phyloP scores from a whole-genome alignment of 2,329 filamentous ascomycete species.

The Immersiporthe knoxdaviesiana region DNA sequence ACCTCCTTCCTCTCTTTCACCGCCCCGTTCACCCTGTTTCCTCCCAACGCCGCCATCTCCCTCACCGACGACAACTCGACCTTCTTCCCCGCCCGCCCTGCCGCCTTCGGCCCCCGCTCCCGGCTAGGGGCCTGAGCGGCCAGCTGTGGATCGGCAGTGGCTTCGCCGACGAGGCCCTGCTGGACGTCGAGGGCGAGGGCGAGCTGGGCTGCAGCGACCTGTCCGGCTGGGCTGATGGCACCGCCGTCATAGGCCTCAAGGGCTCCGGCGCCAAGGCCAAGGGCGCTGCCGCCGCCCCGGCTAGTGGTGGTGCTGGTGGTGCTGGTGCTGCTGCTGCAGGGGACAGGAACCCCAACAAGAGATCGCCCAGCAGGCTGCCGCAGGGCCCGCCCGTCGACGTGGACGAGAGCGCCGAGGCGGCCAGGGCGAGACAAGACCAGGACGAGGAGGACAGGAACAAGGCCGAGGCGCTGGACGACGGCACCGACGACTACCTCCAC shows the following conservation, averaged over 20 bases:
- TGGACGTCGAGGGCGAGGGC: conserved; percentile 69
- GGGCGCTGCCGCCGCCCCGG: conserved; percentile 33
- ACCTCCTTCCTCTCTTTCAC: conserved; percentile 70
- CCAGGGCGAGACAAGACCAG: conserved; percentile 33
- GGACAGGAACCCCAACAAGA: conserved; percentile 42
- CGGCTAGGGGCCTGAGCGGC: conserved; percentile 77
- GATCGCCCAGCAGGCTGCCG: conserved; percentile 36
- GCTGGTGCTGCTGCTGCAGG: too few species aligned
- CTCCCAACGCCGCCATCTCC: conserved; percentile 92
- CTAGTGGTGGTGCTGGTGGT: too few species aligned
- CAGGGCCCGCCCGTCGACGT: conserved; percentile 39
- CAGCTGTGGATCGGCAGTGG: conserved; percentile 93
- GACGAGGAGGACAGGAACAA: conserved; percentile 36
- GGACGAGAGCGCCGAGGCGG: conserved; percentile 32
- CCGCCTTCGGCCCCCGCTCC: conserved; percentile 84
- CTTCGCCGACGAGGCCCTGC: conserved; percentile 78
- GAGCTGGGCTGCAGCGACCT: conserved; percentile 96
- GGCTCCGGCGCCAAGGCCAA: conserved; percentile 42
- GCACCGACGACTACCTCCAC: conserved; percentile 84
- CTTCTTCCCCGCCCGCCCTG: conserved; percentile 90
- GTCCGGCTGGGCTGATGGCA: conserved; percentile 69
- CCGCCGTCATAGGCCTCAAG: conserved; percentile 41
- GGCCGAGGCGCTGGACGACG: conserved; percentile 60
- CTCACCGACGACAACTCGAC: conserved; percentile 98
- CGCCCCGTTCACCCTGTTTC: conserved; percentile 84